phyloP scores from a whole-genome alignment of 345 rosid genomes.

The Jatropha curcas region DNA sequence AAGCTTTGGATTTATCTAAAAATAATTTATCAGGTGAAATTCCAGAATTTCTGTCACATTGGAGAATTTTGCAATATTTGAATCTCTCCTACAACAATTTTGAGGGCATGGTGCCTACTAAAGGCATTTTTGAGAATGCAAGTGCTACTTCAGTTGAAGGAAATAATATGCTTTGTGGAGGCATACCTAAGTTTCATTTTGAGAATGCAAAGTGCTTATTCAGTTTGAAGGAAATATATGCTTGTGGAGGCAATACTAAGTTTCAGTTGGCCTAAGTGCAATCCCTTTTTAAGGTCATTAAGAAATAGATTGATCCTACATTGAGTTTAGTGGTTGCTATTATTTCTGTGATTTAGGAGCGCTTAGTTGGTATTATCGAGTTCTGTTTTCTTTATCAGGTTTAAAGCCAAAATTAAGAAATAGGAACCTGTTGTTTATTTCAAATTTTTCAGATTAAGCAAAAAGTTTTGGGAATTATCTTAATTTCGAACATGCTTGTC shows the following conservation, averaged over 20 bases:
- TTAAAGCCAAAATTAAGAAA: not conserved
- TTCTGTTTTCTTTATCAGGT: not conserved
- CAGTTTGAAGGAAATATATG: slow-evolving; percentile 13
- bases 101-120: slow-evolving; percentile 14
- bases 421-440: not conserved
- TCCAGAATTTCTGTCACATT: slow-evolving; percentile 14
- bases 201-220: slow-evolving; percentile 10
- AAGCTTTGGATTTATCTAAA: slow-evolving; percentile 8
- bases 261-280: slow-evolving; percentile 13
- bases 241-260: slow-evolving; percentile 22
- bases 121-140: slow-evolving; percentile 15
- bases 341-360: not conserved
- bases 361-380: not conserved
- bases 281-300: not conserved
- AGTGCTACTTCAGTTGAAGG: slow-evolving; percentile 10
- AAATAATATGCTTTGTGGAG: slow-evolving; percentile 21
- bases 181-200: slow-evolving; percentile 14
- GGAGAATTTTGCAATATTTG: not conserved
- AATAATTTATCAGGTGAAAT: slow-evolving; percentile 17
- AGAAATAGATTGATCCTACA: not conserved
- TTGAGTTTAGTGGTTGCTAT: not conserved
- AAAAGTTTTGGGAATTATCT: not conserved
- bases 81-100: slow-evolving; percentile 22
- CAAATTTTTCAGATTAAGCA: not conserved
- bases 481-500: not conserved